These are phyloP conservation scores for Shiraia sp. DNA, from an alignment of 2,329 filamentous ascomycete species.

Conservation along the genomic window DNA sequence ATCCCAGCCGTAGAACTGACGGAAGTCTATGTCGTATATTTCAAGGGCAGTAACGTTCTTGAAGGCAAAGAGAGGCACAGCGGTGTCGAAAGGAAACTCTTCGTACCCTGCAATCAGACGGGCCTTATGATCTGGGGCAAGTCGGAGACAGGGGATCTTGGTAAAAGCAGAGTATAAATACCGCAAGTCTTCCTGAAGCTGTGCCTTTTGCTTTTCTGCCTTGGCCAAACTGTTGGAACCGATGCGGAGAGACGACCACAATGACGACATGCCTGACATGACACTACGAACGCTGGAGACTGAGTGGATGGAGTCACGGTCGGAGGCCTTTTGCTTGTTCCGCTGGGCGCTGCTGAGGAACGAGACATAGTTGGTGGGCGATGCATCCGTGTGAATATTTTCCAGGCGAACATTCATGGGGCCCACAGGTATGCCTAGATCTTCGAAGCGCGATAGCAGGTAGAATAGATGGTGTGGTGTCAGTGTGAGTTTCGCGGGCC, in stretches of 20 bases:
- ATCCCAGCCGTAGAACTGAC: conserved; percentile 98
- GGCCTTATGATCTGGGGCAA: conserved; percentile 92
- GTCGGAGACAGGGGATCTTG: conserved; percentile 88
- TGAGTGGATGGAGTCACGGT: conserved; percentile 90
- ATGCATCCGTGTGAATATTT: conserved; percentile 86
- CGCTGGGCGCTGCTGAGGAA: conserved; percentile 85
- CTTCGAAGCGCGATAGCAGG: conserved; percentile 91
- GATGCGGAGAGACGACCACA: conserved; percentile 89
- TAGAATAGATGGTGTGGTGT: conserved; percentile 98
- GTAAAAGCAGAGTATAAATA: conserved; percentile 98
- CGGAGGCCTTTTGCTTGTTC: conserved; percentile 76
- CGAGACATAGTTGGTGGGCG: conserved; percentile 91
- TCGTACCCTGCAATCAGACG: conserved; percentile 90
- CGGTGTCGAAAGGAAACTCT: conserved; percentile 97
- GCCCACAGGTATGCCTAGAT: conserved; percentile 85
- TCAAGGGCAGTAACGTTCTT: conserved; percentile 95
- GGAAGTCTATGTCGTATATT: conserved; percentile 92
- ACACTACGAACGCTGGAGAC: conserved; percentile 96
- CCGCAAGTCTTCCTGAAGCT: conserved; percentile 85
- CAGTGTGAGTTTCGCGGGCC: conserved; percentile 87
- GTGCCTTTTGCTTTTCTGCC: conserved; percentile 83
- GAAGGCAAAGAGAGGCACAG: conserved; percentile 94
- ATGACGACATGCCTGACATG: conserved; percentile 92
- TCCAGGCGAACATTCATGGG: conserved; percentile 96
- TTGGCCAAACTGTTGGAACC: conserved; percentile 79